Percentiles rank a stretch among this genome's conserved stretches.
Evolutionary conservation across 768 basidiomycete species (phyloP).

Genomic region (Tricholoma terreum): DNA sequence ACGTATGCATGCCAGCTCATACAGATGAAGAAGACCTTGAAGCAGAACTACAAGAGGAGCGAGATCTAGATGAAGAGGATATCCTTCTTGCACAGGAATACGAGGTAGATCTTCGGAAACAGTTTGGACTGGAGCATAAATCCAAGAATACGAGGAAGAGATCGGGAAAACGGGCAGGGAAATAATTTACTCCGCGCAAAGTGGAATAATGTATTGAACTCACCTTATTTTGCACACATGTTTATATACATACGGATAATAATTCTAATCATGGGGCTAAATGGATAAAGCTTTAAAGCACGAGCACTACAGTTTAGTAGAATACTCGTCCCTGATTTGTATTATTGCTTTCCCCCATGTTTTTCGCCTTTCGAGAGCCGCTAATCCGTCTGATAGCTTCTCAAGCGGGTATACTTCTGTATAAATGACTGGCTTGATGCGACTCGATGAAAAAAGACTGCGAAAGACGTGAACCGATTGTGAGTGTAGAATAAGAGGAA

Average conservation of each 20-base stretch:
- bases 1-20: constrained; percentile 19
- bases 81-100: constrained; percentile 24
- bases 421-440: constrained; percentile 69
- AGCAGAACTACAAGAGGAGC: constrained; percentile 43
- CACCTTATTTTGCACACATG: too few relatives aligned
- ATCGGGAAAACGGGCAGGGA: background rate
- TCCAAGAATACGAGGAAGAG: background rate
- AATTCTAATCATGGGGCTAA: background rate
- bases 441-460: constrained; percentile 67
- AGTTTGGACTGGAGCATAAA: constrained; percentile 1
- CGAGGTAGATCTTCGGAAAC: constrained; percentile 43
- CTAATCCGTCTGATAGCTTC: constrained; percentile 60
- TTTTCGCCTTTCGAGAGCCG: constrained; percentile 74
- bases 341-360: constrained; percentile 93
- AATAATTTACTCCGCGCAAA: background rate
- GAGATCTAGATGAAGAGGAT: constrained; percentile 37
- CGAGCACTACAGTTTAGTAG: constrained; percentile 13
- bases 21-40: constrained; percentile 22
- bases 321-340: constrained; percentile 39
- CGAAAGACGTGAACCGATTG: background rate
- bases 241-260: background rate
- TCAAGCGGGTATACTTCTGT: constrained; percentile 68
- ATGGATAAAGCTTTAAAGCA: too few relatives aligned
- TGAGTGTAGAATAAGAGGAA: background rate
- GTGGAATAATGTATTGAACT: background rate